phyloP scores from a whole-genome alignment of 2,329 filamentous ascomycete genomes.

The Paecilomyces sp. region DNA sequence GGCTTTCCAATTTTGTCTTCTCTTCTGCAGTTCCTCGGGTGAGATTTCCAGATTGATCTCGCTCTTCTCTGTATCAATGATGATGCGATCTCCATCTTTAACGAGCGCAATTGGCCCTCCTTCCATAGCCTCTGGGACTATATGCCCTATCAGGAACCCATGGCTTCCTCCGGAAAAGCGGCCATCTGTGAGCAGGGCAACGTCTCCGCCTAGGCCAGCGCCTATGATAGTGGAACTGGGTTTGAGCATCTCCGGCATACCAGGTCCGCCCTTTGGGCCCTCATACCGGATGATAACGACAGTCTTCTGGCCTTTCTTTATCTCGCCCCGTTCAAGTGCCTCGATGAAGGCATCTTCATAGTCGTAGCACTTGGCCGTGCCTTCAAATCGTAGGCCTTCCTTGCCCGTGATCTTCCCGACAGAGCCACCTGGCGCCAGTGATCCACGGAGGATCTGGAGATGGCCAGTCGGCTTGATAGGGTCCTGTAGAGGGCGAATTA shows the following conservation, averaged over 20 bases:
- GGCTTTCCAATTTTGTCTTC: background rate
- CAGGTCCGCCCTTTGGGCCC: conserved; percentile 61
- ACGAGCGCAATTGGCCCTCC: background rate
- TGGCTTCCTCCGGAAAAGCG: background rate
- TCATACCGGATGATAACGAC: conserved; percentile 65
- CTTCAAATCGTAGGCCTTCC: conserved; percentile 56
- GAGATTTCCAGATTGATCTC: background rate
- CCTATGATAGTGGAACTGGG: conserved; percentile 65
- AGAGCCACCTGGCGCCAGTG: conserved; percentile 57
- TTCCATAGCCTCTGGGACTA: background rate
- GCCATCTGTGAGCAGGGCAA: background rate
- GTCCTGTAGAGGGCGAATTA: background rate
- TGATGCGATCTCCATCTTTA: background rate
- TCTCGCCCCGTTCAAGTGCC: conserved; percentile 55
- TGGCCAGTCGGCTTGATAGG: conserved; percentile 45
- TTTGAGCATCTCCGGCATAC: conserved; percentile 67
- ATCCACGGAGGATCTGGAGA: conserved; percentile 60
- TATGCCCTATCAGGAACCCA: background rate
- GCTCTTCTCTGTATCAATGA: background rate
- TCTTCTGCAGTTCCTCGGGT: background rate
- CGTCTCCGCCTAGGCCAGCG: conserved; percentile 40
- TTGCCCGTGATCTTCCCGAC: conserved; percentile 67
- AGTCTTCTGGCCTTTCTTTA: conserved; percentile 63
- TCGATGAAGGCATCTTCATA: conserved; percentile 57
- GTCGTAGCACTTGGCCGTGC: conserved; percentile 59